Percentiles rank a stretch among this genome's conserved stretches.
phyloP scores from a whole-genome alignment of 2,329 filamentous ascomycete species.

The Uncinocarpus reesii region DNA sequence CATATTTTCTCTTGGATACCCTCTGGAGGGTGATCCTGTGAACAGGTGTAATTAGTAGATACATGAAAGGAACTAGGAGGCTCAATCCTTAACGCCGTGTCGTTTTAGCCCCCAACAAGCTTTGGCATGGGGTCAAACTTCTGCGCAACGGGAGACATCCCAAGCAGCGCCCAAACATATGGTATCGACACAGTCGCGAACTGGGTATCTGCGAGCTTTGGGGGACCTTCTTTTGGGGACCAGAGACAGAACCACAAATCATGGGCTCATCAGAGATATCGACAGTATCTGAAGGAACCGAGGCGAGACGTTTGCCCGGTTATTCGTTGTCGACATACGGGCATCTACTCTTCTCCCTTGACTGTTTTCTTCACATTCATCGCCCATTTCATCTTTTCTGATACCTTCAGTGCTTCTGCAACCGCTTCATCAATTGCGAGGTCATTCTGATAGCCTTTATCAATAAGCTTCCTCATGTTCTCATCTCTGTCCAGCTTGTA shows the following conservation, averaged over 20 bases:
- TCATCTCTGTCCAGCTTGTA: constrained; percentile 37
- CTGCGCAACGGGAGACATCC: background rate
- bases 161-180: too few species aligned
- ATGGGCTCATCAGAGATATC: too few species aligned
- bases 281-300: too few species aligned
- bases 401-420: constrained; percentile 33
- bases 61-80: background rate
- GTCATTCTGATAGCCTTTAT: constrained; percentile 25
- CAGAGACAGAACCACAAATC: too few species aligned
- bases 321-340: background rate
- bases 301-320: too few species aligned
- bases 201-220: too few species aligned
- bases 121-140: background rate
- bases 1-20: too few species aligned
- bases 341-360: background rate
- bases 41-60: background rate
- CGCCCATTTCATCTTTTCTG: constrained; percentile 41
- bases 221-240: too few species aligned
- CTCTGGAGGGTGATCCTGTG: too few species aligned
- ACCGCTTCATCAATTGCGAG: constrained; percentile 30
- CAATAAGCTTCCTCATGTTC: constrained; percentile 28
- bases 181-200: too few species aligned
- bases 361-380: constrained; percentile 31
- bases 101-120: too few species aligned
- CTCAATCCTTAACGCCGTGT: background rate